Evolutionary conservation across 768 basidiomycete genomes (phyloP).

Genomic region (Kwoniella pini): DNA sequence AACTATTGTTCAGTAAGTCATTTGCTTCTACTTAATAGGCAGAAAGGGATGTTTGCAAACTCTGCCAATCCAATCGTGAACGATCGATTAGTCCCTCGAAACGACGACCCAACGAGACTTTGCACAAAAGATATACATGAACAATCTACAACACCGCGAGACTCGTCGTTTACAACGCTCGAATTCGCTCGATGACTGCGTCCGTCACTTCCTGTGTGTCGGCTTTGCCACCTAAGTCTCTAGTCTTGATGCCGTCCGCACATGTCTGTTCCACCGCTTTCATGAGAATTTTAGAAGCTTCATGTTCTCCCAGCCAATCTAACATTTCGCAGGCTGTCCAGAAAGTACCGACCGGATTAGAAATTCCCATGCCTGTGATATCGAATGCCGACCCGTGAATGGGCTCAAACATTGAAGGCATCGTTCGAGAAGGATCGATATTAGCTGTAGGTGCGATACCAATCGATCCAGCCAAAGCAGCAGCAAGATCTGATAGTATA

Average conservation of each 20-base stretch:
- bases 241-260: conserved; percentile 33
- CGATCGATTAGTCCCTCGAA: too few relatives aligned
- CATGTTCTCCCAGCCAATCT: conserved; percentile 57
- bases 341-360: conserved; percentile 64
- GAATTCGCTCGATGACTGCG: conserved; percentile 19
- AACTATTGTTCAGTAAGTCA: too few relatives aligned
- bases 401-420: conserved; percentile 62
- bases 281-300: conserved; percentile 44
- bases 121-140: too few relatives aligned
- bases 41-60: too few relatives aligned
- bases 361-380: conserved; percentile 62
- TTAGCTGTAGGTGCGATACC: conserved; percentile 63
- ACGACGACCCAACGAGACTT: too few relatives aligned
- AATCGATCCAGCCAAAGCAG: conserved; percentile 62
- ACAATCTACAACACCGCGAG: too few relatives aligned
- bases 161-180: background rate
- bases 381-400: conserved; percentile 65
- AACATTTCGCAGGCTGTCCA: conserved; percentile 64
- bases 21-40: too few relatives aligned
- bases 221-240: conserved; percentile 29
- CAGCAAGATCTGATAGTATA: conserved; percentile 63
- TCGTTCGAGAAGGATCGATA: conserved; percentile 58
- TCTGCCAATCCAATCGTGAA: too few relatives aligned
- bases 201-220: conserved; percentile 32
- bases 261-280: conserved; percentile 26